Base-by-base conservation (phyloP, 768 basidiomycete genomes). In the Tricholoma saponaceum region DNA sequence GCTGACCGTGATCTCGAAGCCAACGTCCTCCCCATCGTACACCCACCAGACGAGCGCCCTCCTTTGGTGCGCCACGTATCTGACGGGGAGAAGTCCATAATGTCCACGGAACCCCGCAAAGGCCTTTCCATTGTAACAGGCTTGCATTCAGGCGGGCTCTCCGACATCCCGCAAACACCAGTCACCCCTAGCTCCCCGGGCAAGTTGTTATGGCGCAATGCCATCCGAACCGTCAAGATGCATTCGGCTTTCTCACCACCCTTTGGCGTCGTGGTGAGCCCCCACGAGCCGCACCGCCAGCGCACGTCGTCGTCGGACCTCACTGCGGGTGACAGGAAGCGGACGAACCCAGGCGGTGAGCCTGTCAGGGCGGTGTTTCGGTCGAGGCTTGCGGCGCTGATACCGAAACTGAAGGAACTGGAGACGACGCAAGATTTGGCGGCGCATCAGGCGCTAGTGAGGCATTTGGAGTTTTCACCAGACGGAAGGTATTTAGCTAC, bases 391-490 rank as follows among this genome's bases (percentile, higher is more conserved):
- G 74, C 81, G 22, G 69, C 70, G 6, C 69, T 89, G 46, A 72
- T 79, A n/a, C 82, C 84, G 14, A 83, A 79, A 60, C 69, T 91
- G 55, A 76, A 74, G 57, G 74, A 72, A 44, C 65, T 90, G 61
- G 75, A 79, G 54, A 68, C 79, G 8, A 83, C 82, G 0, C 81
- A 89, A 64, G 85, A 84, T 59, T 68, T 88, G 20, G 79, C 79
- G 9, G 83, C 83, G 5, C 89, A 90, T 68, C 72, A 76, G 53
- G 87, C 85, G 6, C 78, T 89, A 26, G 88, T 91, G 16, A 69
- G 84, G 54, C 85, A 89, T 68, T 67, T 91, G 64, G 84, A 89
- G 67, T 91, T 90, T 71, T 89, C 86, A 0, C 88, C 87, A 1
- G 82, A 89, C 67, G 89, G 89, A 18, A 83, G 79, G 66, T 88